Conservation (phyloP, 129 eudicot genomes). For the Gnaphalium uliginosum region DNA sequence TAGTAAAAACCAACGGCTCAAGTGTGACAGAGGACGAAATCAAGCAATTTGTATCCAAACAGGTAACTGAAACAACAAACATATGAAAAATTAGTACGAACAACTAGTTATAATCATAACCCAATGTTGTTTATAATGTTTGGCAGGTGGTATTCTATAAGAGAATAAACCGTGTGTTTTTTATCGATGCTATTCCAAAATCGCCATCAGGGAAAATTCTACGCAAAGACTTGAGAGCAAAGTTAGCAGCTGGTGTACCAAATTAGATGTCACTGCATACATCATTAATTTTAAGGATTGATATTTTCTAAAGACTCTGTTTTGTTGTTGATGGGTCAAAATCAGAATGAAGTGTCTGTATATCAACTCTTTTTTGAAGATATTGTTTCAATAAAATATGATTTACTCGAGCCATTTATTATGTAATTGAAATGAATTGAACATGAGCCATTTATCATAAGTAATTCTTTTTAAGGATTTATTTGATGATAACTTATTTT, state of each 20-base stretch:
- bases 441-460: neutral
- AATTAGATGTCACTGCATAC: constrained; percentile 24
- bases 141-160: constrained; percentile 75
- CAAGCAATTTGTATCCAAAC: constrained; percentile 78
- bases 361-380: constrained; percentile 28
- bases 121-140: constrained; percentile 7
- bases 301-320: constrained; percentile 18
- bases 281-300: constrained; percentile 7
- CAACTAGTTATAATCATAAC: neutral
- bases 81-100: neutral
- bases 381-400: constrained; percentile 17
- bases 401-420: neutral
- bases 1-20: constrained; percentile 60
- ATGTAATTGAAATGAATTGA: neutral
- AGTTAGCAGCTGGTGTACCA: constrained; percentile 57
- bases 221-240: constrained; percentile 74
- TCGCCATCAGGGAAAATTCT: constrained; percentile 81
- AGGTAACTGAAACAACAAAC: constrained; percentile 40
- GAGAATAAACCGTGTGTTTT: constrained; percentile 71
- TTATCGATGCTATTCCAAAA: constrained; percentile 63
- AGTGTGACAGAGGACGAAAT: constrained; percentile 69
- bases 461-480: no score
- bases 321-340: constrained; percentile 19
- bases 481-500: neutral
- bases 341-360: constrained; percentile 36